A percentile compares a stretch with the other conserved stretches of the same genome.
These are phyloP conservation scores for Stephanodiscus triporus DNA, from an alignment of 108 stramenopile genomes.

Conservation along the genomic window DNA sequence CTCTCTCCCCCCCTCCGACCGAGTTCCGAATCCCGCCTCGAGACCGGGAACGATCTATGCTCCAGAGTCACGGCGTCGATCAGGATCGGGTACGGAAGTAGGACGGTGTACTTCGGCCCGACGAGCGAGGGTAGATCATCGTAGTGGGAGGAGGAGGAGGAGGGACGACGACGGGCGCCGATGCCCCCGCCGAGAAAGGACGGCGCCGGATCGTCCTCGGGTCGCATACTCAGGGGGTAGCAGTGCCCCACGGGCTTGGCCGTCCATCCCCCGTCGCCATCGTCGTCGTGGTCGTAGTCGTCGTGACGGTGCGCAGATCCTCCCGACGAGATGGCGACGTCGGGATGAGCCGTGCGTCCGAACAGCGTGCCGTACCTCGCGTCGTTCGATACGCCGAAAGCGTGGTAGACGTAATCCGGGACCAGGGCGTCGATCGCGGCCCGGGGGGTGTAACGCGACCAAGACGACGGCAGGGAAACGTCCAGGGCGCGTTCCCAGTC, in stretches of 20 bases:
- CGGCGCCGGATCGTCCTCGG: constrained; percentile 31
- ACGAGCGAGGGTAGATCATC: too few relatives aligned
- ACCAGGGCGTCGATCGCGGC: constrained; percentile 60
- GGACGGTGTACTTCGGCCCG: constrained; percentile 52
- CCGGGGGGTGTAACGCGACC: constrained; percentile 42
- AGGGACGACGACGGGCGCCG: not conserved
- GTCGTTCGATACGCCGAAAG: constrained; percentile 35
- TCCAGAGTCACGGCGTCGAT: constrained; percentile 70
- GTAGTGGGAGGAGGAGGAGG: too few relatives aligned
- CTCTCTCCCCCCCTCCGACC: constrained; percentile 34
- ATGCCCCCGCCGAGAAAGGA: constrained; percentile 3
- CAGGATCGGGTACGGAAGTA: constrained; percentile 53
- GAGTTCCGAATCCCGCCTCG: constrained; percentile 9
- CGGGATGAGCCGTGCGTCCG: constrained; percentile 25
- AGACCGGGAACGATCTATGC: constrained; percentile 53
- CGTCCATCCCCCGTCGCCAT: constrained; percentile 1
- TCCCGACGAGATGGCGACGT: constrained; percentile 32
- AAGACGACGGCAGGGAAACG: not conserved
- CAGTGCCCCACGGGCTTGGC: constrained; percentile 32
- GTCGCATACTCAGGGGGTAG: constrained; percentile 42
- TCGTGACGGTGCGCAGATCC: too few relatives aligned
- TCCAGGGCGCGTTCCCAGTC: constrained; percentile 70
- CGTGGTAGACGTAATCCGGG: constrained; percentile 58
- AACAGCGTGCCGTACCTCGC: constrained; percentile 5
- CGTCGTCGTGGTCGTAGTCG: not conserved